Base-by-base conservation (phyloP, 2,329 filamentous ascomycete genomes). In the Dothistroma pini region DNA sequence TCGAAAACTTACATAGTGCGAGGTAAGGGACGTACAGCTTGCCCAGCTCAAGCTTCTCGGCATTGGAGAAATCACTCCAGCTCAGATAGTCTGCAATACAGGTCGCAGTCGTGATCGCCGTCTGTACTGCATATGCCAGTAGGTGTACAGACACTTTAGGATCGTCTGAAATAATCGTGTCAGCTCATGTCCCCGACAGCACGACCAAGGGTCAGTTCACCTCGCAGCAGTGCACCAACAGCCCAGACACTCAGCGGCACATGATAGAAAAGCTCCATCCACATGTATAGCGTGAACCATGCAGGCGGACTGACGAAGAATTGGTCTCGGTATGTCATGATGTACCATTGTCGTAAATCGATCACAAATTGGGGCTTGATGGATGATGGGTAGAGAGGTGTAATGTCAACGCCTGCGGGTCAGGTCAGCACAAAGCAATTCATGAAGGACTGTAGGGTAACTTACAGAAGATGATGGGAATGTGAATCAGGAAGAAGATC, bases 381-480 rank as follows among this genome's bases (percentile, higher is more conserved):
- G 41, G 74, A 72, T 4, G 75, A 53, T 1, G 86, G 86, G 64
- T 86, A 87, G 59, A 86, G 76, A n/a, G 81, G 76, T 35, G 81
- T 81, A 14, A 87, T 77, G 68, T 89, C 86, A 69, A 89, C 80
- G 48, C 81, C 85, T 88, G 65, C n/a, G 22, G 1, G 44, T 53
- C 4, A 58, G 25, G 38, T 61, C 22, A 41, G 19, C 29, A 34
- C 54, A 9, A 14, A 10, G 16, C 59, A 50, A 51, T 34, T 48
- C 31, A 32, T 8, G 14, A 38, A n/a, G 25, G 35, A 29, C 41
- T n/a, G 14, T 14, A 44, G 3, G n/a, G 38, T 53, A 31, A 29
- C 80, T 65, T 75, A 87, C 86, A 74, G 64, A 88, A 80, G 75
- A 88, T 83, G 44, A 88, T 78, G 0, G 85, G 84, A 35, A 88